Evolutionary conservation across 306 rosid genomes (phyloP).

Genomic region (Cicer cuneatum): DNA sequence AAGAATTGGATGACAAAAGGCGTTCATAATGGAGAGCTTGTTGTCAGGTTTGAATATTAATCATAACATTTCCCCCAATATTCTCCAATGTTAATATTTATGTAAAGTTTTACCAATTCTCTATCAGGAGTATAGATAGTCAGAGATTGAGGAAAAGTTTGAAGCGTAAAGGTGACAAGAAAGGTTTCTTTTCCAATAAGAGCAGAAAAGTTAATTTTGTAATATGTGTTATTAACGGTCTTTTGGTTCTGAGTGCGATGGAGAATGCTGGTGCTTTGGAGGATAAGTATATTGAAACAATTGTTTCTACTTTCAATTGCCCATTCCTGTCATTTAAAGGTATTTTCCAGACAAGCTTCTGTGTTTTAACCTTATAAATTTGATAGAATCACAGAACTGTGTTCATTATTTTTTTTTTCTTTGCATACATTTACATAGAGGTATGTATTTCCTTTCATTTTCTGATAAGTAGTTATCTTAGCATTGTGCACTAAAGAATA

Average conservation of each 20-base stretch:
- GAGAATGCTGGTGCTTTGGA: slow-evolving; percentile 51
- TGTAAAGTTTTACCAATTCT: slow-evolving; percentile 47
- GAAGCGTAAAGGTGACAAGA: slow-evolving; percentile 57
- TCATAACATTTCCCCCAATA: slow-evolving; percentile 22
- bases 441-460: not conserved
- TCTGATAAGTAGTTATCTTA: not conserved
- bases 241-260: slow-evolving; percentile 67
- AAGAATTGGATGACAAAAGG: slow-evolving; percentile 82
- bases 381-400: not conserved
- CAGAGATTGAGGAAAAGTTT: slow-evolving; percentile 52
- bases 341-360: slow-evolving; percentile 41
- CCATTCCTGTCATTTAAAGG: slow-evolving; percentile 79
- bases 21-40: slow-evolving; percentile 71
- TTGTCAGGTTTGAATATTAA: slow-evolving; percentile 63
- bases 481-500: not conserved
- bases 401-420: not conserved
- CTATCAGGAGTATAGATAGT: slow-evolving; percentile 65
- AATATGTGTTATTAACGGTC: slow-evolving; percentile 70
- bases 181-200: slow-evolving; percentile 48
- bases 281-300: slow-evolving; percentile 42
- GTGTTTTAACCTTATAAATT: not conserved
- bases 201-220: slow-evolving; percentile 71
- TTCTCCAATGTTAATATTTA: slow-evolving; percentile 33
- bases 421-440: not conserved
- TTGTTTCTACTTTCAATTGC: slow-evolving; percentile 69